Base-by-base conservation (phyloP, 331 rosid genomes). In the Stylosanthes scabra region DNA sequence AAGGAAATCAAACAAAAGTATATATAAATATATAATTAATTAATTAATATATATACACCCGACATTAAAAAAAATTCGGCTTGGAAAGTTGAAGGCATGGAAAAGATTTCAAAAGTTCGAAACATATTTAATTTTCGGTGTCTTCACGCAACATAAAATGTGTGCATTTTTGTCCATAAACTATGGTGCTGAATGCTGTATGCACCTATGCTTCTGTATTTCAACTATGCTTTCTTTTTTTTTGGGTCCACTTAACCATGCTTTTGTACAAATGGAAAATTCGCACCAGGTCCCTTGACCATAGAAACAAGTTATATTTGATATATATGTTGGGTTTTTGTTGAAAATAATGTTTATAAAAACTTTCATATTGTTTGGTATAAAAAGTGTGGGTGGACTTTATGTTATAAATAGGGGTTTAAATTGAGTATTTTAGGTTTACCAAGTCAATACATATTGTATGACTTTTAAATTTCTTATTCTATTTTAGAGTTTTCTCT, bases 241-340 rank as follows among this genome's bases (percentile, higher is more conserved):
- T 69, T 34, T 34, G 39, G 39, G 39, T 34, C 39, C 39, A 34
- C 39, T 34, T 34, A 34, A 34, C 28, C 54, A 20, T 20, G 25
- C 25, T 20, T 20, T 20, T 20, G 25, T 20, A 20, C 25, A 20
- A 68, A 68, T 74, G 80, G 80, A 67, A 72, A 74, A 71, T 63
- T 29, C 59, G 61, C 83, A 68, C 61, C 60, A 56, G 16, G 51
- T 41, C 41, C 65, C 51, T 59, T 79, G 59, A 66, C 79, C 72
- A 6, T 2, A 66, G 14, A 72, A 34, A 34, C 39, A 34, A 20
- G 25, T 20, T 20, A 20, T 20, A 20, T 20, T 20, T 20, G 25
- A 20, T 20, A 20, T 20, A 20, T 20, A 20, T n/a, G n/a, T n/a
- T n/a, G n/a, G n/a, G n/a, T n/a, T n/a, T n/a, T n/a, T n/a, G n/a